Percentiles rank a stretch among this genome's conserved stretches.
These are phyloP conservation scores for Saturnispora silvae DNA, from an alignment of 805 yeast genomes.

Conservation along the genomic window DNA sequence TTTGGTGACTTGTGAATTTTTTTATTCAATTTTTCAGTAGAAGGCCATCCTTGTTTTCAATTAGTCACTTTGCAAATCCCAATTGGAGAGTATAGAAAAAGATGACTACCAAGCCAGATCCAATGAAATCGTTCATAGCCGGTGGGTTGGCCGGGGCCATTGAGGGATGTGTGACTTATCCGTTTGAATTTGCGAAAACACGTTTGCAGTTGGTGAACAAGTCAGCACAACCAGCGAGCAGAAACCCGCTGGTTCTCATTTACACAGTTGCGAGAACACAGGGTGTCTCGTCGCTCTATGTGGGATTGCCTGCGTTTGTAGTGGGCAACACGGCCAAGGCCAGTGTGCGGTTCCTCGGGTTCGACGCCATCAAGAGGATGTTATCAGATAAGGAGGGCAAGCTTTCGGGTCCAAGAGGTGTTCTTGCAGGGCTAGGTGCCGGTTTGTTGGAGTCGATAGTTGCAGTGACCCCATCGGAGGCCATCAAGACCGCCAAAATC, in stretches of 20 bases:
- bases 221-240: conserved; percentile 42
- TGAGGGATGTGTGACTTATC: conserved; percentile 87
- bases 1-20: not conserved
- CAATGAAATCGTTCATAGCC: conserved; percentile 75
- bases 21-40: not conserved
- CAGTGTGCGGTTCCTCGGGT: conserved; percentile 88
- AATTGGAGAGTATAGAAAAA: not conserved
- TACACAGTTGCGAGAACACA: conserved; percentile 64
- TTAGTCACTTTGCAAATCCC: not conserved
- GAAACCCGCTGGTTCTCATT: conserved; percentile 79
- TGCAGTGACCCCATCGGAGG: conserved; percentile 96
- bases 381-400: conserved; percentile 79
- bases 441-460: conserved; percentile 84
- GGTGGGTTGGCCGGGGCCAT: conserved; percentile 97
- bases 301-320: conserved; percentile 94
- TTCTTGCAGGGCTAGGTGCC: conserved; percentile 95
- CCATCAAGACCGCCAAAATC: conserved; percentile 89
- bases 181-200: conserved; percentile 95
- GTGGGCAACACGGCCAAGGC: conserved; percentile 96
- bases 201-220: conserved; percentile 74
- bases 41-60: not conserved
- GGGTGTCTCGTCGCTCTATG: conserved; percentile 71
- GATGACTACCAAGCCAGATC: conserved; percentile 36
- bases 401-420: conserved; percentile 83
- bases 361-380: conserved; percentile 71